Evolutionary conservation across 805 yeast species (phyloP).

Genomic region (Maudiozyma bulderi): DNA sequence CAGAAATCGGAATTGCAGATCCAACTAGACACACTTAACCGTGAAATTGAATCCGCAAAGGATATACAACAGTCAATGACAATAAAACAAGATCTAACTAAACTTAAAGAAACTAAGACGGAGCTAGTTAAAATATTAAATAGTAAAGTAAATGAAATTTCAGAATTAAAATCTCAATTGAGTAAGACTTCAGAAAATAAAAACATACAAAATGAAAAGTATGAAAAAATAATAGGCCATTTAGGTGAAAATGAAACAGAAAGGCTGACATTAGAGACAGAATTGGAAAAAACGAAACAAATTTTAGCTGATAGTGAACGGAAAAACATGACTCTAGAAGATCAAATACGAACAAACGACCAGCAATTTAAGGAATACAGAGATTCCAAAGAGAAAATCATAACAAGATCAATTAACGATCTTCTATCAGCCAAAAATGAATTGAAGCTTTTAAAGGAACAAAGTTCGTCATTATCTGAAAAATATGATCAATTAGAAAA

Average conservation of each 20-base stretch:
- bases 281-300: slow-evolving; percentile 31
- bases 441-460: slow-evolving; percentile 3
- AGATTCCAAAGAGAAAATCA: slow-evolving; percentile 9
- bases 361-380: slow-evolving; percentile 26
- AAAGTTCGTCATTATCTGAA: slow-evolving; percentile 26
- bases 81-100: too few relatives aligned
- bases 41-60: neutral
- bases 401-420: slow-evolving; percentile 36
- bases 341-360: slow-evolving; percentile 28
- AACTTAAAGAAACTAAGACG: slow-evolving; percentile 8
- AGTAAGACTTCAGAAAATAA: slow-evolving; percentile 17
- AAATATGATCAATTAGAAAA: slow-evolving; percentile 31
- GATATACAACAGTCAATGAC: neutral
- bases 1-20: slow-evolving; percentile 9
- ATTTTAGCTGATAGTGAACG: slow-evolving; percentile 35
- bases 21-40: slow-evolving; percentile 1
- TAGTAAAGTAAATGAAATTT: slow-evolving; percentile 25
- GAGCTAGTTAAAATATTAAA: slow-evolving; percentile 17
- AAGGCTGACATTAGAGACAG: slow-evolving; percentile 25
- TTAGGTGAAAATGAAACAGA: slow-evolving; percentile 27
- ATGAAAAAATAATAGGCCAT: slow-evolving; percentile 32
- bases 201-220: slow-evolving; percentile 31
- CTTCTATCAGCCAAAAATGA: slow-evolving; percentile 32
- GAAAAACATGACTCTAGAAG: slow-evolving; percentile 35
- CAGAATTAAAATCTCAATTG: slow-evolving; percentile 8